phyloP scores from a whole-genome alignment of 75 land plant genomes.

The Cryptomeria japonica region DNA sequence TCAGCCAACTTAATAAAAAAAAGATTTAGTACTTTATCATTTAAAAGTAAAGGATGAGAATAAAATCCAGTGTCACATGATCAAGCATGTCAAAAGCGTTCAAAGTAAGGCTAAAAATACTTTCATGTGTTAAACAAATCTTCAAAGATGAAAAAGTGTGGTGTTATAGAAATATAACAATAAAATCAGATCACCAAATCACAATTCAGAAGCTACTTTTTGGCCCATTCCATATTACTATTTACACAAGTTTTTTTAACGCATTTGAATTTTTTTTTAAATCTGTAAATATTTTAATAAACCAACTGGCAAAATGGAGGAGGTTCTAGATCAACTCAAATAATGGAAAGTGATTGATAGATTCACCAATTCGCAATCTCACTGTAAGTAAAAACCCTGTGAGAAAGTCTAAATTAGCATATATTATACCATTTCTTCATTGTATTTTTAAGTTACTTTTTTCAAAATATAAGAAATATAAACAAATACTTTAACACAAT shows the following conservation, averaged over 20 bases:
- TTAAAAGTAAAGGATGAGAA: not conserved
- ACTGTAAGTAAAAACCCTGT: not conserved
- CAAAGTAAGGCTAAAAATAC: constrained; percentile 13
- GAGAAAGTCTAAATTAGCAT: not conserved
- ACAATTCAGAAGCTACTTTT: not conserved
- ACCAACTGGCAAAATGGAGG: too few relatives aligned
- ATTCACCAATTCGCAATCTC: not conserved
- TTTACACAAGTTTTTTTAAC: too few relatives aligned
- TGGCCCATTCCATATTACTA: not conserved
- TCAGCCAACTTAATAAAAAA: too few relatives aligned
- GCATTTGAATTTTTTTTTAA: not conserved
- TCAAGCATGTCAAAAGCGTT: not conserved
- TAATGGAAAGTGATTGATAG: not conserved
- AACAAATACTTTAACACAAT: not conserved
- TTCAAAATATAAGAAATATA: not conserved
- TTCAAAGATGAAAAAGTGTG: too few relatives aligned
- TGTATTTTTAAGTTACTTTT: not conserved
- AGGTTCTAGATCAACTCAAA: too few relatives aligned
- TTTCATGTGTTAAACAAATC: too few relatives aligned
- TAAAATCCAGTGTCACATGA: constrained; percentile 11
- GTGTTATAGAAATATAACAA: too few relatives aligned
- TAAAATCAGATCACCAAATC: not conserved
- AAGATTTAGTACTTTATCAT: too few relatives aligned
- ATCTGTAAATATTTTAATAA: not conserved
- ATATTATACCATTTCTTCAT: not conserved